Evolutionary conservation across 371 early-diverging fungal genomes (phyloP).

Genomic region (Mucor piriformis): DNA sequence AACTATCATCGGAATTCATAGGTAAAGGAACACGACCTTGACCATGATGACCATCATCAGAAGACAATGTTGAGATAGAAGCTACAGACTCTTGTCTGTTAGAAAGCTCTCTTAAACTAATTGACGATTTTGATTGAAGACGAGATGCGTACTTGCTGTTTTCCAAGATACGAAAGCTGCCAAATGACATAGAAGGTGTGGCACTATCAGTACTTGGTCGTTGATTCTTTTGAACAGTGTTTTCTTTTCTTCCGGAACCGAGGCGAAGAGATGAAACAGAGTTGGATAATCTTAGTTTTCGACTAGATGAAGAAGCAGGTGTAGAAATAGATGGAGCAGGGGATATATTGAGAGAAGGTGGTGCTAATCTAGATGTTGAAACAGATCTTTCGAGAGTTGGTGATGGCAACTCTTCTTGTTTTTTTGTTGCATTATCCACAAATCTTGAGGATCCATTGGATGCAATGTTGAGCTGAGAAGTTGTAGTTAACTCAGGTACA

Average conservation of each 20-base stretch:
- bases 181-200: conserved; percentile 7
- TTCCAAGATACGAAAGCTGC: conserved; percentile 29
- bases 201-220: conserved; percentile 8
- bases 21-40: not conserved
- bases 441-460: not conserved
- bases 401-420: not conserved
- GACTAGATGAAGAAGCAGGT: conserved; percentile 20
- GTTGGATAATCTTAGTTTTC: conserved; percentile 18
- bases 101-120: conserved; percentile 17
- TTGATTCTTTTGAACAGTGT: conserved; percentile 4
- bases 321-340: conserved; percentile 34
- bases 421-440: not conserved
- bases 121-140: conserved; percentile 5
- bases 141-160: conserved; percentile 21
- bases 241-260: conserved; percentile 11
- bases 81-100: conserved; percentile 18
- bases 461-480: not conserved
- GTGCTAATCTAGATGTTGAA: conserved; percentile 32
- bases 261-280: conserved; percentile 32
- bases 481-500: not conserved
- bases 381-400: conserved; percentile 25
- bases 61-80: conserved; percentile 35
- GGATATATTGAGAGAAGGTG: conserved; percentile 24
- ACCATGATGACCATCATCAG: conserved; percentile 17
- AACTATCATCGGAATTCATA: conserved; percentile 13